phyloP scores from a whole-genome alignment of 1,284 basidiomycete species.

The Malassezia equina region DNA sequence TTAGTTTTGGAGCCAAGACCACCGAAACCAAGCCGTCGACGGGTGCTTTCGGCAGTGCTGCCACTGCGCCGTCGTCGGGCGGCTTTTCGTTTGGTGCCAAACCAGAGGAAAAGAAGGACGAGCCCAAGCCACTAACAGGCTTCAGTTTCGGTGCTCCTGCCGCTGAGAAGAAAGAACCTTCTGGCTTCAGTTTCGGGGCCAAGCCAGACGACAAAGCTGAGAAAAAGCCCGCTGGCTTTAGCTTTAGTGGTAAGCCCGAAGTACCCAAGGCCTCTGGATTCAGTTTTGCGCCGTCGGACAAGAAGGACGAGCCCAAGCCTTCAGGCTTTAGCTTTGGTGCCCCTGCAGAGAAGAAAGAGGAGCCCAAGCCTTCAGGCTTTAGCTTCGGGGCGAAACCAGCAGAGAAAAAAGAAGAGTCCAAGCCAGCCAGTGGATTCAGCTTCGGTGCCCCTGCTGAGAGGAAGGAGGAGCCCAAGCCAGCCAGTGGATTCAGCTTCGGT shows the following conservation, averaged over 20 bases:
- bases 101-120: conserved; percentile 5
- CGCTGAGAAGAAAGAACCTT: background rate
- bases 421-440: conserved; percentile 5
- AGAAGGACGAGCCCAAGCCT: background rate
- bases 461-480: background rate
- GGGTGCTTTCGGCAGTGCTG: background rate
- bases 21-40: background rate
- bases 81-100: background rate
- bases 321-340: conserved; percentile 28
- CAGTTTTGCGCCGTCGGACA: background rate
- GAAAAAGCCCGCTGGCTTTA: conserved; percentile 18
- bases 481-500: conserved; percentile 11
- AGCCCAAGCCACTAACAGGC: background rate
- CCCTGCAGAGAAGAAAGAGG: background rate
- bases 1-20: conserved; percentile 3
- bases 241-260: conserved; percentile 4
- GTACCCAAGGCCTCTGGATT: conserved; percentile 3
- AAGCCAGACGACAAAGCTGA: too few species aligned
- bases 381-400: conserved; percentile 1
- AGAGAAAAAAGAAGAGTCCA: conserved; percentile 3
- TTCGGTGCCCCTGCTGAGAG: conserved; percentile 4
- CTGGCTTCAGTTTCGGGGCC: conserved; percentile 17
- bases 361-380: conserved; percentile 16
- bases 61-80: background rate
- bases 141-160: background rate